Percentiles rank a stretch among this genome's conserved stretches.
These are phyloP conservation scores for Dissoconium aciculare DNA, from an alignment of 2,329 filamentous ascomycete genomes.

Conservation along the genomic window DNA sequence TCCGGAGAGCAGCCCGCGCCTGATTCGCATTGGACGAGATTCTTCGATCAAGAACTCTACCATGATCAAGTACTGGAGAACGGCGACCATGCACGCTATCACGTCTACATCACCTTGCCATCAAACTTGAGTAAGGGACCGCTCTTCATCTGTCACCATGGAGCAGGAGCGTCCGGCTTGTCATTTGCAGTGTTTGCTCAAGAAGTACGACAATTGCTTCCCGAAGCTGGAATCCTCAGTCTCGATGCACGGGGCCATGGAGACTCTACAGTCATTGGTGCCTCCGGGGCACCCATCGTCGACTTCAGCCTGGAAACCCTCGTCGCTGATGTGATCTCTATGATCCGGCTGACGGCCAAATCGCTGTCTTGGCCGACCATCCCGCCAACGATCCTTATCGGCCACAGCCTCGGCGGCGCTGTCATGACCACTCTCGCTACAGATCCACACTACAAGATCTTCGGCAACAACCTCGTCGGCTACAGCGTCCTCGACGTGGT, in stretches of 20 bases:
- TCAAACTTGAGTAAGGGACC: conserved; percentile 46
- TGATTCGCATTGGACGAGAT: conserved; percentile 71
- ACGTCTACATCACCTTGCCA: conserved; percentile 79
- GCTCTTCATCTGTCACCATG: conserved; percentile 87
- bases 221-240: conserved; percentile 68
- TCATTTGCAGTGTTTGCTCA: conserved; percentile 73
- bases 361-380: conserved; percentile 59
- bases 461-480: conserved; percentile 58
- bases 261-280: conserved; percentile 40
- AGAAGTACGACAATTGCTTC: conserved; percentile 62
- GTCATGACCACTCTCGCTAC: conserved; percentile 74
- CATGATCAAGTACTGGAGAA: conserved; percentile 17
- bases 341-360: conserved; percentile 51
- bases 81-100: conserved; percentile 48
- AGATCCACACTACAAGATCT: conserved; percentile 33
- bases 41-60: conserved; percentile 71
- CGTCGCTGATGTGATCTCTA: conserved; percentile 53
- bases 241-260: conserved; percentile 82
- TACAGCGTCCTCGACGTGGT: conserved; percentile 91
- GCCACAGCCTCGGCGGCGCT: conserved; percentile 84
- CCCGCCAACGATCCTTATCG: conserved; percentile 67
- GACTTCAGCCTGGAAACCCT: conserved; percentile 63
- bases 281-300: conserved; percentile 27
- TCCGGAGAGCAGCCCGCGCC: conserved; percentile 34
- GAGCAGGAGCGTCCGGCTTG: conserved; percentile 80